Evolutionary conservation across 2,329 filamentous ascomycete species (phyloP).

Genomic region (Trichophyton simii): DNA sequence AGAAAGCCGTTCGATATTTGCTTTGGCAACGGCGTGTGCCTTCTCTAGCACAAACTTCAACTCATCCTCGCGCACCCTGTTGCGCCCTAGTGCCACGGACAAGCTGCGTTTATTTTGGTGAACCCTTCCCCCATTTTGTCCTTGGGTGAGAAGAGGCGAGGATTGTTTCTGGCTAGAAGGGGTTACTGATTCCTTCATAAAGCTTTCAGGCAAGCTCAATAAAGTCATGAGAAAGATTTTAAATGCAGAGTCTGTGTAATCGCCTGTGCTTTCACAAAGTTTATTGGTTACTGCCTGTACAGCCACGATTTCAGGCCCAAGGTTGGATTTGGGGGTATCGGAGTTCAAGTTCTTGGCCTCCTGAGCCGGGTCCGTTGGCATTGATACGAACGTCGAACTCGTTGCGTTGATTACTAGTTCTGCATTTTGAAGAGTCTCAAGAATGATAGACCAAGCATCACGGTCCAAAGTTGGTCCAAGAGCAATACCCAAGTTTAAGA

Average conservation of each 20-base stretch:
- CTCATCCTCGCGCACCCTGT: slow-evolving; percentile 33
- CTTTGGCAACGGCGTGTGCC: slow-evolving; percentile 56
- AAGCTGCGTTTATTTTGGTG: slow-evolving; percentile 30
- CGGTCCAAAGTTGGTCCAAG: slow-evolving; percentile 73
- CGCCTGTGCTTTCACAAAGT: slow-evolving; percentile 79
- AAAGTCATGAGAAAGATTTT: slow-evolving; percentile 63
- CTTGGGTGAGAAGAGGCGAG: slow-evolving; percentile 16
- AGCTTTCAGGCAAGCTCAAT: slow-evolving; percentile 50
- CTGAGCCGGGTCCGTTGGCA: slow-evolving; percentile 17
- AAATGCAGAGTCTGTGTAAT: slow-evolving; percentile 77
- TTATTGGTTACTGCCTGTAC: slow-evolving; percentile 79
- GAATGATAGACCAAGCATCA: slow-evolving; percentile 72
- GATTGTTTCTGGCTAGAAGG: slow-evolving; percentile 35
- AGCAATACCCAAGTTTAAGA: slow-evolving; percentile 92
- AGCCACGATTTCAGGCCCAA: slow-evolving; percentile 69
- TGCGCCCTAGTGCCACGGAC: slow-evolving; percentile 30
- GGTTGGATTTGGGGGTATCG: slow-evolving; percentile 47
- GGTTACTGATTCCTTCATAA: slow-evolving; percentile 35
- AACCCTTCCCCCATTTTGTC: slow-evolving; percentile 19
- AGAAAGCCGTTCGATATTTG: slow-evolving; percentile 64
- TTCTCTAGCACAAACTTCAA: slow-evolving; percentile 53
- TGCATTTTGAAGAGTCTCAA: slow-evolving; percentile 85
- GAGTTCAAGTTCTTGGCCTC: slow-evolving; percentile 20
- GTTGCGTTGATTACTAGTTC: slow-evolving; percentile 61
- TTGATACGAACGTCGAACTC: slow-evolving; percentile 18